These are phyloP conservation scores for Tolypocladium nubicola DNA, from an alignment of 2,329 filamentous ascomycete species.

Conservation along the genomic window DNA sequence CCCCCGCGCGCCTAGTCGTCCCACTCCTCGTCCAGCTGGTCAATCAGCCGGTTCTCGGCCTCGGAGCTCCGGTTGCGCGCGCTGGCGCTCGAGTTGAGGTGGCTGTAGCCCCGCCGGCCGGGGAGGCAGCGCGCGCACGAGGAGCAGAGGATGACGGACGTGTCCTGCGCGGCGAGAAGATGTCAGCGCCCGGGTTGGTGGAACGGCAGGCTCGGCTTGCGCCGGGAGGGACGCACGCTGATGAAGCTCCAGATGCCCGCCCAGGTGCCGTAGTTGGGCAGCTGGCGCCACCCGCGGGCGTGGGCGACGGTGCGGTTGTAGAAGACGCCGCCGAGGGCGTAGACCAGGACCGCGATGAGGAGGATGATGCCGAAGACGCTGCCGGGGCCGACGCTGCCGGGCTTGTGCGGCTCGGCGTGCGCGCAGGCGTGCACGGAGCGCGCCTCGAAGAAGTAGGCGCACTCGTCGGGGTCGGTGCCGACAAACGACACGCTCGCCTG, in stretches of 20 bases:
- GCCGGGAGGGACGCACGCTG: slow-evolving; percentile 39
- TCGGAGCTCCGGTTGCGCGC: slow-evolving; percentile 47
- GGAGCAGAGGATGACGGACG: slow-evolving; percentile 57
- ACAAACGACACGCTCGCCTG: slow-evolving; percentile 73
- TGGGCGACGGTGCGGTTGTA: slow-evolving; percentile 94
- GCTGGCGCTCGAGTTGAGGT: slow-evolving; percentile 45
- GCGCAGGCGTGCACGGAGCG: slow-evolving; percentile 75
- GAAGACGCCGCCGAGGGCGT: slow-evolving; percentile 83
- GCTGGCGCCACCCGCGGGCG: slow-evolving; percentile 86
- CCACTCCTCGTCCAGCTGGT: slow-evolving; percentile 96
- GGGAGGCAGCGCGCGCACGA: slow-evolving; percentile 60
- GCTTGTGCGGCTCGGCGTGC: slow-evolving; percentile 55
- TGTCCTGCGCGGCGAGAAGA: slow-evolving; percentile 36
- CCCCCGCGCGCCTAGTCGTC: slow-evolving; percentile 54
- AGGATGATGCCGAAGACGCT: slow-evolving; percentile 83
- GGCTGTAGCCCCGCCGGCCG: slow-evolving; percentile 54
- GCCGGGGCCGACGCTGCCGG: slow-evolving; percentile 60
- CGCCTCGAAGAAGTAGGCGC: slow-evolving; percentile 91
- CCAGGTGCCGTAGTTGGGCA: slow-evolving; percentile 93
- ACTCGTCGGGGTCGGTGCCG: slow-evolving; percentile 73
- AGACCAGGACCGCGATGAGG: slow-evolving; percentile 67
- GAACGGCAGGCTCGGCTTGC: slow-evolving; percentile 18
- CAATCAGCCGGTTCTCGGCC: slow-evolving; percentile 88
- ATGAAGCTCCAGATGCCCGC: slow-evolving; percentile 76
- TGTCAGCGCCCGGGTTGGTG: slow-evolving; percentile 10